These are phyloP conservation scores for Rhodotorula taiwanensis DNA, from an alignment of 768 basidiomycete species.

Conservation along the genomic window DNA sequence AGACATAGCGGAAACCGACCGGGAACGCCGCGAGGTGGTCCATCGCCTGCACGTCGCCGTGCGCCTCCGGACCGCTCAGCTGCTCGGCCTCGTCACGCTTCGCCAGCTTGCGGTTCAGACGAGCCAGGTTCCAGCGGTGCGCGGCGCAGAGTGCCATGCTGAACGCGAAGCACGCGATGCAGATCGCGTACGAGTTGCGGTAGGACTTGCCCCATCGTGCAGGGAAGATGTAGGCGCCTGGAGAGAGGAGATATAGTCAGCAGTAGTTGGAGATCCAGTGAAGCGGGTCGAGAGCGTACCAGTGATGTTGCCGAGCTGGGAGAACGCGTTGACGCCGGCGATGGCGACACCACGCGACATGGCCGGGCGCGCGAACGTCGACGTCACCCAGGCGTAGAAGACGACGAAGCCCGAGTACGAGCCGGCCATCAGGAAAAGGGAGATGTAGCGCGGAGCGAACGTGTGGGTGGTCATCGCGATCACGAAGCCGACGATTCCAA, in stretches of 20 bases:
- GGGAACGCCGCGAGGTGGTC: slow-evolving; percentile 7
- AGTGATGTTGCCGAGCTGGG: slow-evolving; percentile 64
- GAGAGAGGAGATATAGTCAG: slow-evolving; percentile 27
- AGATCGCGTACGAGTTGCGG: slow-evolving; percentile 52
- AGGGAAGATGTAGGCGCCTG: not conserved
- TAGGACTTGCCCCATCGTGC: slow-evolving; percentile 53
- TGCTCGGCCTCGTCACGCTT: slow-evolving; percentile 39
- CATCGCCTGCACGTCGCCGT: not conserved
- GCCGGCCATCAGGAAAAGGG: slow-evolving; percentile 48
- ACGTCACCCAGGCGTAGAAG: slow-evolving; percentile 44
- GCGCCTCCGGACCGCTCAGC: not conserved
- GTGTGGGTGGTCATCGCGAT: slow-evolving; percentile 60
- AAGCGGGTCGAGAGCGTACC: no score
- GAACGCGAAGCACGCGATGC: slow-evolving; percentile 53
- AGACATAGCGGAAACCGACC: slow-evolving; percentile 29
- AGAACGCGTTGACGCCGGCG: slow-evolving; percentile 48
- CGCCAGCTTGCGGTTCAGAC: slow-evolving; percentile 45
- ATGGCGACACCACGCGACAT: slow-evolving; percentile 84
- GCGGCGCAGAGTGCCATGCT: slow-evolving; percentile 50
- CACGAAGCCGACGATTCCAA: slow-evolving; percentile 64
- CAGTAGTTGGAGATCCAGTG: slow-evolving; percentile 49
- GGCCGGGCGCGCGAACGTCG: slow-evolving; percentile 65
- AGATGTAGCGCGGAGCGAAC: slow-evolving; percentile 34
- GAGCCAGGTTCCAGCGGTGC: slow-evolving; percentile 41
- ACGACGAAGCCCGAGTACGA: slow-evolving; percentile 66